phyloP scores from a whole-genome alignment of 2,329 filamentous ascomycete species.

The Lithohypha guttulata region DNA sequence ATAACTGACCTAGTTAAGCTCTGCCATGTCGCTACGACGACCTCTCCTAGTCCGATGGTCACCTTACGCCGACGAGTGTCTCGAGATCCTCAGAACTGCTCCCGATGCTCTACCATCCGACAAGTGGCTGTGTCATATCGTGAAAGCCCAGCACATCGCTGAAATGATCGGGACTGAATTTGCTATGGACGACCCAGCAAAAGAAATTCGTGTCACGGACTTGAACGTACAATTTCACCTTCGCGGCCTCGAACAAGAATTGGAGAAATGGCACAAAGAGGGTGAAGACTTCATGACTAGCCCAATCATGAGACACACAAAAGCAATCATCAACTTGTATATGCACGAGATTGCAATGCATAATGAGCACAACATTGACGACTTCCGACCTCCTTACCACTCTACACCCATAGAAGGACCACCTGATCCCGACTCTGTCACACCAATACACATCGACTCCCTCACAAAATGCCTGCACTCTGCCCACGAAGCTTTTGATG shows the following conservation, averaged over 20 bases:
- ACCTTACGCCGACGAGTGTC: conserved; percentile 52
- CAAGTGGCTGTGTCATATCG: conserved; percentile 45
- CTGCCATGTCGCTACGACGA: conserved; percentile 48
- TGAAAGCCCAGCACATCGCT: conserved; percentile 50
- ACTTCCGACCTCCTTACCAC: conserved; percentile 38
- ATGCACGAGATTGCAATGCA: conserved; percentile 68
- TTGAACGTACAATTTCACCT: conserved; percentile 54
- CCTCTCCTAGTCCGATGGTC: conserved; percentile 51
- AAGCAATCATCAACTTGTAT: conserved; percentile 57
- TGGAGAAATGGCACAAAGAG: conserved; percentile 49
- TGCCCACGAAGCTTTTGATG: conserved; percentile 55
- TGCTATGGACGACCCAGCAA: conserved; percentile 52
- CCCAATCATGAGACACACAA: conserved; percentile 54
- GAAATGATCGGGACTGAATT: conserved; percentile 61
- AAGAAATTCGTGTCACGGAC: conserved; percentile 46
- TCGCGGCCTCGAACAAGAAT: conserved; percentile 52
- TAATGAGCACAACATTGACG: conserved; percentile 47
- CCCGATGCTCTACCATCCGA: conserved; percentile 48
- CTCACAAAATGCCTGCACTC: conserved; percentile 56
- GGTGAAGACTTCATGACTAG: conserved; percentile 37
- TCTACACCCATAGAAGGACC: conserved; percentile 21
- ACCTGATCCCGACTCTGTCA: conserved; percentile 29
- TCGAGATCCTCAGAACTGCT: conserved; percentile 46
- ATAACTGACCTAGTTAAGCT: conserved; percentile 29
- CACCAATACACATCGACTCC: conserved; percentile 54